A percentile compares a stretch with the other conserved stretches of the same genome.
These are phyloP conservation scores for Ascochyta clinopodiicola DNA, from an alignment of 2,329 filamentous ascomycete genomes.

Conservation along the genomic window DNA sequence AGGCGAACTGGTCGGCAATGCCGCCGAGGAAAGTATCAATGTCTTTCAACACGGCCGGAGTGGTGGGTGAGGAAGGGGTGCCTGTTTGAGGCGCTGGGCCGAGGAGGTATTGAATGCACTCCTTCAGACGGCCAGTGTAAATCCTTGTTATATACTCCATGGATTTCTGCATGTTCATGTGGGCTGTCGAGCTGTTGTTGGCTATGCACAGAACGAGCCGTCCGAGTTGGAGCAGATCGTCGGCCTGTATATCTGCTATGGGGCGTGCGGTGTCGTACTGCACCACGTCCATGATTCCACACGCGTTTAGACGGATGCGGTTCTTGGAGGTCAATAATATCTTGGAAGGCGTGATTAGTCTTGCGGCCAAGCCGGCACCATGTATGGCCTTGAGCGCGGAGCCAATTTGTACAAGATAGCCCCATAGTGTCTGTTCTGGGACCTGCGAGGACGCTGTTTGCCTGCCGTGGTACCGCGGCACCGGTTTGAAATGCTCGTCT, in stretches of 20 bases:
- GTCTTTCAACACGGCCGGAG: conserved; percentile 62
- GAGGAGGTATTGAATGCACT: conserved; percentile 83
- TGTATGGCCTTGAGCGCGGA: conserved; percentile 90
- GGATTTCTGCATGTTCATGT: conserved; percentile 70
- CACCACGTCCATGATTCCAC: conserved; percentile 87
- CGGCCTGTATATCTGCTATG: conserved; percentile 79
- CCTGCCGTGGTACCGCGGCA: conserved; percentile 49
- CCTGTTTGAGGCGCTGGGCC: conserved; percentile 55
- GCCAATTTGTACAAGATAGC: conserved; percentile 89
- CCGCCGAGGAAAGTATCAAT: conserved; percentile 81
- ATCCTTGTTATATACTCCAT: conserved; percentile 78
- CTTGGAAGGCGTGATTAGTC: conserved; percentile 86
- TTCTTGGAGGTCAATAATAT: conserved; percentile 90
- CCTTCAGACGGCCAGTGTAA: conserved; percentile 80
- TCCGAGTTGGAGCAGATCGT: conserved; percentile 86
- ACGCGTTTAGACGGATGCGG: conserved; percentile 85
- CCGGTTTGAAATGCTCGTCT: conserved; percentile 73
- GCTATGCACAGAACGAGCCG: conserved; percentile 83
- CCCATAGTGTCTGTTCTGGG: conserved; percentile 82
- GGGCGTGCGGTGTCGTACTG: conserved; percentile 76
- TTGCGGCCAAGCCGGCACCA: conserved; percentile 77
- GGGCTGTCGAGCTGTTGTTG: conserved; percentile 66
- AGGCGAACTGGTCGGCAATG: conserved; percentile 78
- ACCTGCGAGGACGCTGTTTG: conserved; percentile 47
- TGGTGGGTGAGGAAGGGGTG: conserved; percentile 41